Evolutionary conservation across 1,139 yeast species (phyloP), one percentile per base, ranked within the genome.

Genomic region (Debaryomyces udenii): DNA sequence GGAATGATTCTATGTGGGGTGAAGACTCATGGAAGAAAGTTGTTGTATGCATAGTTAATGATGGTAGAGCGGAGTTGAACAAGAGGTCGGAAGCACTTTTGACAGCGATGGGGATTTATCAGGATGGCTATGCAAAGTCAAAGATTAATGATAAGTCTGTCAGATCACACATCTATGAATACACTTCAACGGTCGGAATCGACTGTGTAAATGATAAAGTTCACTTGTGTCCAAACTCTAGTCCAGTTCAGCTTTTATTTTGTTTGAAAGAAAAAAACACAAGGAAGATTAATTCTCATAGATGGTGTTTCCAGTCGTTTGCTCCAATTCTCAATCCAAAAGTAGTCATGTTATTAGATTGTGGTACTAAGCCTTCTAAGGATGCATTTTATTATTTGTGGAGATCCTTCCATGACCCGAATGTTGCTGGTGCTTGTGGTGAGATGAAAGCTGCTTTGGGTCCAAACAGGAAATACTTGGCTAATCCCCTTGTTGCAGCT

Each of bases 361-460:
- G 90, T 44, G 95, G 95, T 48, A 86, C 95, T 4, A 80, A 80
- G 46, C 94, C 95, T 1, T 74, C 83, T 6, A 72, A 75, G 47
- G 84, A 83, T 52, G 80, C 94, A n/a, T 75, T 86, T 41, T 86
- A 80, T 61, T 81, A 82, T 52, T 69, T 86, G 43, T 86, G 95
- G 95, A 80, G 78, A 56, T 66, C 85, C 9, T 86, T 86, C 60
- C 81, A 83, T 49, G 84, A 86, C 57, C 78, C 83, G 1, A 72
- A 76, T 43, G 88, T 86, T n/a, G 95, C 90, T 0, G 95, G 95
- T 15, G 90, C 94, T 2, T 86, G 95, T 73, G 95, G 95, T 20
- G 95, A 86, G 57, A 86, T 86, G 69, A 77, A 76, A 46, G 87
- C 86, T 2, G 74, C 83, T 45, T 68, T 85, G 43, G 93, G 94